Percentiles rank a stretch among this genome's conserved stretches.
Conservation (phyloP, 192 early-diverging fungal genomes). For the Coemansia asiatica region DNA sequence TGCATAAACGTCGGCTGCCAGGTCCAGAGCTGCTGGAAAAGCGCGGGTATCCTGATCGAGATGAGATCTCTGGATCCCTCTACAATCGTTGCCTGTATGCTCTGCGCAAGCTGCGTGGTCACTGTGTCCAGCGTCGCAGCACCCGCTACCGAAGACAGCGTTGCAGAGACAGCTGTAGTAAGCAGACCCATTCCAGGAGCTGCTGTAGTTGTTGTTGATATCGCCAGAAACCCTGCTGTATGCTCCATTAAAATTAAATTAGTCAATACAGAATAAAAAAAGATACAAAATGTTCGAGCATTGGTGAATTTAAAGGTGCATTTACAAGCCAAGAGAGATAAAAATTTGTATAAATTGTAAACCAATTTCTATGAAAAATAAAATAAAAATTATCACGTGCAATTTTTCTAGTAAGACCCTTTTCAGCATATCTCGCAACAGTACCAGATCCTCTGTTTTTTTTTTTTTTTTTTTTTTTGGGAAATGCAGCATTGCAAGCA, state of each 20-base stretch:
- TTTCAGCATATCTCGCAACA: too few relatives aligned
- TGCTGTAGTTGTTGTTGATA: background rate
- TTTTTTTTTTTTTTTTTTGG: too few relatives aligned
- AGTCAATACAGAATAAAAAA: background rate
- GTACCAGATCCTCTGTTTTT: too few relatives aligned
- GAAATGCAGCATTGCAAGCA: too few relatives aligned
- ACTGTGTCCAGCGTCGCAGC: background rate
- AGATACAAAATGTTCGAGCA: background rate
- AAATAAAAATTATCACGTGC: too few relatives aligned
- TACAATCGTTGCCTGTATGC: background rate
- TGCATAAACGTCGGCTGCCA: slow-evolving; percentile 58
- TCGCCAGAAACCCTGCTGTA: background rate
- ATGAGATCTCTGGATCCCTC: background rate
- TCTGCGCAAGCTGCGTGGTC: background rate
- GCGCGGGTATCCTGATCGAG: background rate
- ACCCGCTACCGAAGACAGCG: background rate
- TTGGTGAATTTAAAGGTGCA: background rate
- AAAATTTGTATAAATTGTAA: too few relatives aligned
- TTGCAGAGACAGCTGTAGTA: background rate
- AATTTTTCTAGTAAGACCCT: too few relatives aligned
- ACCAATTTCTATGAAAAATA: too few relatives aligned
- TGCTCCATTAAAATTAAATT: background rate
- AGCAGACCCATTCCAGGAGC: background rate
- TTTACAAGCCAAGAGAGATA: too few relatives aligned
- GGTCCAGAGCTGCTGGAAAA: slow-evolving; percentile 19